Evolutionary conservation across 2,329 filamentous ascomycete genomes (phyloP).

Genomic region (Dendryphion nanum): DNA sequence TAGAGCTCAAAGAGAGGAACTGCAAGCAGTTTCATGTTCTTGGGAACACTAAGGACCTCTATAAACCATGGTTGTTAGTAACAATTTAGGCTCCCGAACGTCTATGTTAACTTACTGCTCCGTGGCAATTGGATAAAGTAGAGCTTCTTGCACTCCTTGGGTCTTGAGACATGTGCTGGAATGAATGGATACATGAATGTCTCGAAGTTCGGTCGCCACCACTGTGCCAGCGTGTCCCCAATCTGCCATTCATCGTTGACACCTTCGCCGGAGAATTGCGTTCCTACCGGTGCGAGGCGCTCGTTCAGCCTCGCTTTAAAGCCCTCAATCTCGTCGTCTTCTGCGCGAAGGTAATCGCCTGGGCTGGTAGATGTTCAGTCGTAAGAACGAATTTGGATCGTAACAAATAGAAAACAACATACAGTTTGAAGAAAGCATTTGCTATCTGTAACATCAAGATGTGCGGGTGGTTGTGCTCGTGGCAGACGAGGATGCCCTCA

Average conservation of each 20-base stretch:
- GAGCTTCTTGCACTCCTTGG: conserved; percentile 99
- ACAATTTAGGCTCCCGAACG: neutral
- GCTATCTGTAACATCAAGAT: conserved; percentile 99
- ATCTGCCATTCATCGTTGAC: conserved; percentile 94
- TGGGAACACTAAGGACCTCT: conserved; percentile 95
- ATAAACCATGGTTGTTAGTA: conserved; percentile 8
- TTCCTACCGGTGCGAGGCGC: conserved; percentile 86
- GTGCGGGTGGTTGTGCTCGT: conserved; percentile 98
- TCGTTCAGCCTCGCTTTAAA: conserved; percentile 94
- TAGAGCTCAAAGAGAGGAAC: conserved; percentile 97
- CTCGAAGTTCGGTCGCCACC: conserved; percentile 99
- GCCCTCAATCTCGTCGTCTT: conserved; percentile 89
- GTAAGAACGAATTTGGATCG: too few relatives aligned
- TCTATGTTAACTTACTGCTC: conserved; percentile 69
- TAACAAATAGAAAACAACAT: too few relatives aligned
- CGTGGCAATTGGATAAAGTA: conserved; percentile 95
- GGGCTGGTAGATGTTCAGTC: conserved; percentile 56
- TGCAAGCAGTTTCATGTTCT: conserved; percentile 99
- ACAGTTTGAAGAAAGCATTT: conserved; percentile 98
- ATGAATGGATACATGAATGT: conserved; percentile 99
- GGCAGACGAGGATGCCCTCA: conserved; percentile 94
- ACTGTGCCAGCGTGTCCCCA: conserved; percentile 91
- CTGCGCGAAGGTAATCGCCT: conserved; percentile 86
- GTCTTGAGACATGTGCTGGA: conserved; percentile 89
- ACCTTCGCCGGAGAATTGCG: conserved; percentile 75